Conservation (phyloP, 164 flowering plant genomes). For the Annona cherimola region DNA sequence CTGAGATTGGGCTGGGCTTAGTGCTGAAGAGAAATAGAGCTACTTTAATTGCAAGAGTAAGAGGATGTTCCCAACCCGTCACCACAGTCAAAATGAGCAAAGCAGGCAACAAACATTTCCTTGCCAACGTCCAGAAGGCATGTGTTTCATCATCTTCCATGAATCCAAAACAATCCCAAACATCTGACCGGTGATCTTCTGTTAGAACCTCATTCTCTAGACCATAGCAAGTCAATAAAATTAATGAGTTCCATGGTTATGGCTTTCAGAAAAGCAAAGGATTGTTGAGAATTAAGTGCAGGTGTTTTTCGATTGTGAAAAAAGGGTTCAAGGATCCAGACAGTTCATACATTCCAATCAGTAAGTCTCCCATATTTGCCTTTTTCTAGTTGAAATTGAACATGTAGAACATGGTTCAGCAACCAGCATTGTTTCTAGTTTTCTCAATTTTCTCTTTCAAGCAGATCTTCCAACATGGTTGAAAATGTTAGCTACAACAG, state of each 20-base stretch:
- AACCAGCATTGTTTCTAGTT: neutral
- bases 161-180: slow-evolving; percentile 3
- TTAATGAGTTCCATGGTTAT: neutral
- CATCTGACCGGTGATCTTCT: neutral
- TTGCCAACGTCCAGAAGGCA: neutral
- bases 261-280: neutral
- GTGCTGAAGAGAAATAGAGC: slow-evolving; percentile 4
- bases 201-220: slow-evolving; percentile 4
- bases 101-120: slow-evolving; percentile 5
- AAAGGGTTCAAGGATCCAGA: neutral
- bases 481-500: neutral
- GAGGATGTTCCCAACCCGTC: slow-evolving; percentile 5
- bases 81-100: slow-evolving; percentile 1
- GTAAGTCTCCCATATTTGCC: neutral
- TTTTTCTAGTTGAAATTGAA: neutral
- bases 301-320: neutral
- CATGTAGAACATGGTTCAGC: neutral
- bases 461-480: neutral
- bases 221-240: neutral
- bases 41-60: slow-evolving; percentile 6
- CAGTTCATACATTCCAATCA: neutral
- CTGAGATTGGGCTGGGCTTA: slow-evolving; percentile 6
- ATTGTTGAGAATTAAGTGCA: neutral
- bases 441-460: neutral
- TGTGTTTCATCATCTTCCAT: slow-evolving; percentile 7